Evolutionary conservation across 495 filamentous ascomycete species (phyloP), one percentile per base, ranked within the genome.

Genomic region (Hyaloscypha hepaticicola): DNA sequence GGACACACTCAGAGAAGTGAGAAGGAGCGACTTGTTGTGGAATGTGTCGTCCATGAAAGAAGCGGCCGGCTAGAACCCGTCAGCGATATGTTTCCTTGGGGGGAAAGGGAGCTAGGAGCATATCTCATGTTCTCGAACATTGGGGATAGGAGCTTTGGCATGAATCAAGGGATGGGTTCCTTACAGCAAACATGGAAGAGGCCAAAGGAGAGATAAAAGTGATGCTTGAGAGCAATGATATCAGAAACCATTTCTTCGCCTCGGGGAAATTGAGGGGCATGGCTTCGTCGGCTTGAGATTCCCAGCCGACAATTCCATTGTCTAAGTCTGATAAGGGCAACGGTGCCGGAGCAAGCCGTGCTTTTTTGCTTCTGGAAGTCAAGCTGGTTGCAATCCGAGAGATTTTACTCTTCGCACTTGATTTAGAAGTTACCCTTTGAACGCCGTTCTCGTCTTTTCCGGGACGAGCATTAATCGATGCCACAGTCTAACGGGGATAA

Each of bases 211-310:
- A 86, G 68, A 88, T 77, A 61, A 90, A 79, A 8, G 85, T 87
- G 63, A 85, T 84, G 45, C 77, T 73, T 19, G 76, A 66, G 61
- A 88, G 75, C n/a, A 87, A 76, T 65, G 85, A 81, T 0, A 93
- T 88, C 55, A 90, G 81, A 0, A 86, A 63, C 87, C 89, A 93
- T 76, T 96, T 96, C 57, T 80, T 78, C 45, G 74, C 66, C 0
- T 68, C 63, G 0, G 83, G 71, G 67, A 88, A 91, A 73, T 94
- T 93, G 70, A 86, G 79, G 5, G 90, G 90, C 76, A 91, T 90
- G 50, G 83, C 76, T 0, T 88, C 88, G 66, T 93, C 90, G 56
- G 89, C 80, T 60, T 82, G 80, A 9, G 78, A 78, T 49, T 87
- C 83, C 85, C 86, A 88, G 1, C 82, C 83, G 26, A 87, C 70